These are phyloP conservation scores for Teunomyces kruisii DNA, from an alignment of 805 yeast species.

Conservation along the genomic window DNA sequence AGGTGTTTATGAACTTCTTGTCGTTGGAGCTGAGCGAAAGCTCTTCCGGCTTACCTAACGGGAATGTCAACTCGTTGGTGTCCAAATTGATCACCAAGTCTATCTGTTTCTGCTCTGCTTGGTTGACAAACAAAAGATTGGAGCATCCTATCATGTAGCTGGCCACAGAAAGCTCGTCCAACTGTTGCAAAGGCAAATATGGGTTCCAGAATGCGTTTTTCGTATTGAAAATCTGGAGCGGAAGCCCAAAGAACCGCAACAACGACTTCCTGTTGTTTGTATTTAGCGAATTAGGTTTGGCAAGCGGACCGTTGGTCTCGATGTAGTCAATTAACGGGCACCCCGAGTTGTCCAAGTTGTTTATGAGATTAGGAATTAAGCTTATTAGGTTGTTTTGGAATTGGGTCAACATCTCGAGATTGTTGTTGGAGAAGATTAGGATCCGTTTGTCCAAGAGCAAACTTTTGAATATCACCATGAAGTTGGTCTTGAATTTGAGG, in stretches of 20 bases:
- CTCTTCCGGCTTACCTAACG: slow-evolving; percentile 32
- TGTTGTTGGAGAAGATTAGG: slow-evolving; percentile 69
- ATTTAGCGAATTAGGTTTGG: slow-evolving; percentile 63
- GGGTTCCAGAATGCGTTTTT: slow-evolving; percentile 89
- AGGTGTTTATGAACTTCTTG: slow-evolving; percentile 67
- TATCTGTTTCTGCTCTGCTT: slow-evolving; percentile 52
- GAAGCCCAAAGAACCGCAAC: slow-evolving; percentile 80
- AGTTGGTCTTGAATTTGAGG: slow-evolving; percentile 53
- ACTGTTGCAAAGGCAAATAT: slow-evolving; percentile 89
- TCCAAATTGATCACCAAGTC: slow-evolving; percentile 78
- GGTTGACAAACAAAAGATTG: slow-evolving; percentile 73
- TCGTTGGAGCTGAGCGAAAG: slow-evolving; percentile 48
- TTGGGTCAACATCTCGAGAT: slow-evolving; percentile 77
- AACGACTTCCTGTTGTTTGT: slow-evolving; percentile 79
- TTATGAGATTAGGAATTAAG: slow-evolving; percentile 75
- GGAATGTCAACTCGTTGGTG: slow-evolving; percentile 47
- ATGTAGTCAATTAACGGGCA: slow-evolving; percentile 64
- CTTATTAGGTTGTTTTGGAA: slow-evolving; percentile 82
- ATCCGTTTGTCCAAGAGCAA: slow-evolving; percentile 72
- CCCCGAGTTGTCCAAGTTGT: slow-evolving; percentile 73
- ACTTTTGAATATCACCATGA: slow-evolving; percentile 71
- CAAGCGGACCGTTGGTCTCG: slow-evolving; percentile 49
- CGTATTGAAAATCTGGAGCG: slow-evolving; percentile 77
- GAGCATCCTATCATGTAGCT: slow-evolving; percentile 85
- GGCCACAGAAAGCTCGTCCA: slow-evolving; percentile 63